Evolutionary conservation across 441 rosid genomes (phyloP), one percentile per base, ranked within the genome.

Genomic region (Manihot esculenta): DNA sequence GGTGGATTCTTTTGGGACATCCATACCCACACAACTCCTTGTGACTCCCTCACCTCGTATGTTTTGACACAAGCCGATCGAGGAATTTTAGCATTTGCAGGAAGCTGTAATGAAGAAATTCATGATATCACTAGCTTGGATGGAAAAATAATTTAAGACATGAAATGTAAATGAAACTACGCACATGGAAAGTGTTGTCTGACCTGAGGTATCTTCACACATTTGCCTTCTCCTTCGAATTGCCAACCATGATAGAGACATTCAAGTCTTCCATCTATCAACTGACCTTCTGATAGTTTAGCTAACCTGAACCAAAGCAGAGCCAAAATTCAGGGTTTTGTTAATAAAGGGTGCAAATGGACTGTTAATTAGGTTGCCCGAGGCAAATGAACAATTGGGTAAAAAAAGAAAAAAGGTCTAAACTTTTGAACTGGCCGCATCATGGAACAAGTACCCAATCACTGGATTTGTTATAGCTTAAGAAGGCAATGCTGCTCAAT

Each of bases 221-320:
- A 94, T 85, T 92, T 81, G 26, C 97, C 99, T 23, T 89, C 85
- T 38, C 96, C 94, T 72, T 89, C 93, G 70, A 87, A 94, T 76
- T 90, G 99, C 97, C 99, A 94, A n/a, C 99, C 97, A 73, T 94
- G 99, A 75, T 92, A 94, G 45, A 94, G 74, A 76, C 97, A 94
- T 85, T 94, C 99, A 51, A 94, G 88, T 72, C 92, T 87, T 42
- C 97, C 99, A 72, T 92, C 97, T 18, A 87, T 74, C 79, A 94
- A 56, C 70, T 94, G 97, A 55, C 99, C 97, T 81, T 94, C 97
- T 58, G 97, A 94, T 75, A 94, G 78, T 77, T 92, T 94, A 33
- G 97, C 97, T 64, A 94, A 83, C 84, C 99, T 94, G 69, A 66
- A 56, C 60, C 33, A 57, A 53, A 56, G 53, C n/a, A 62, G 44